phyloP scores from a whole-genome alignment of 768 basidiomycete species.

The Suillus weaverae region DNA sequence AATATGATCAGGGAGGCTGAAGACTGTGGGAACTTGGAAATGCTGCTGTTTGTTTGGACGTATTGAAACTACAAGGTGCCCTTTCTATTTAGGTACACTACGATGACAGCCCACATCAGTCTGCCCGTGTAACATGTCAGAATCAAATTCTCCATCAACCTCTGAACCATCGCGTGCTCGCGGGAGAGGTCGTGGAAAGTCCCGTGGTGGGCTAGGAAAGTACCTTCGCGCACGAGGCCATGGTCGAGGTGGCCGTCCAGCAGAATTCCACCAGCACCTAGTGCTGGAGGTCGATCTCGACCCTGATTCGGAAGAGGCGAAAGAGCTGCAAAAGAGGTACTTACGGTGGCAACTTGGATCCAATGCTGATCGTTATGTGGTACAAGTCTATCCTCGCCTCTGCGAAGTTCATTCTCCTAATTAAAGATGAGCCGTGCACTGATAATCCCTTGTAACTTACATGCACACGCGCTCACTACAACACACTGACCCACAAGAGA shows the following conservation, averaged over 20 bases:
- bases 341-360: conserved; percentile 58
- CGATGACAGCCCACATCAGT: background rate
- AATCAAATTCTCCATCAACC: background rate
- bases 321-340: conserved; percentile 52
- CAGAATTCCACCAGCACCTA: conserved; percentile 62
- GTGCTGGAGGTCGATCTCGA: conserved; percentile 48
- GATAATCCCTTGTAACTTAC: too few relatives aligned
- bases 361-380: conserved; percentile 74
- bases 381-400: too few relatives aligned
- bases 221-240: conserved; percentile 71
- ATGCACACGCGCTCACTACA: too few relatives aligned
- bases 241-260: conserved; percentile 63
- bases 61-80: too few relatives aligned
- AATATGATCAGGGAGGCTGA: too few relatives aligned
- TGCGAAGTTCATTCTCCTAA: too few relatives aligned
- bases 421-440: too few relatives aligned
- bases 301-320: conserved; percentile 44
- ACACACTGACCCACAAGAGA: too few relatives aligned
- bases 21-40: too few relatives aligned
- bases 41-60: too few relatives aligned
- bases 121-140: background rate
- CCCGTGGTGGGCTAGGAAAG: conserved; percentile 72
- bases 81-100: too few relatives aligned
- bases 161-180: conserved; percentile 31
- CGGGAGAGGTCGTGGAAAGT: conserved; percentile 52